Evolutionary conservation across 2,329 filamentous ascomycete genomes (phyloP), one percentile per base, ranked within the genome.

Genomic region (Bisporella sp.): DNA sequence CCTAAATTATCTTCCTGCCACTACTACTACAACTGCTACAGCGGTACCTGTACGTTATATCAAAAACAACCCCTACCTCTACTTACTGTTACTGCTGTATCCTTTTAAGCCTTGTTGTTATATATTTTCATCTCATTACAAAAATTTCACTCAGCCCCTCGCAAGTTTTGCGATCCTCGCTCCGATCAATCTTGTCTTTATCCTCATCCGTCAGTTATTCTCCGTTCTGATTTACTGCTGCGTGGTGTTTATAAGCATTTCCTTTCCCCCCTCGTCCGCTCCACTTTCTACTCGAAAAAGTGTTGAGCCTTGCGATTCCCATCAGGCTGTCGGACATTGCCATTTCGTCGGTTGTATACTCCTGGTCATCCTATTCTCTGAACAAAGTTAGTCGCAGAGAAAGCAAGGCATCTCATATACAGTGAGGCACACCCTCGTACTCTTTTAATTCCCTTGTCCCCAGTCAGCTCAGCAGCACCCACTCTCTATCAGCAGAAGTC

Each of bases 371-470:
- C 60, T 57, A 8, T 45, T 11, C n/a, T 53, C 49, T 52, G 52
- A 53, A 50, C 52, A 60, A 58, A 48, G 57, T 59, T 60, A 54
- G 55, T 59, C 60, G 61, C 58, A 57, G 57, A 59, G 35, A n/a
- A 8, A 48, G 56, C 61, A 60, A 63, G 61, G 62, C 58, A 51
- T 58, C 56, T 62, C 55, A 62, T 60, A 59, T 57, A 61, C 58
- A 5, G 21, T 57, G 61, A 64, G 62, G 58, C 63, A 64, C 49
- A 63, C 59, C 61, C 62, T 62, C 62, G 58, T 54, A 45, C 56
- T 58, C 47, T 60, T 11, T 21, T 21, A 21, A 37, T 9, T 62
- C 57, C 57, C 59, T 57, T 59, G 55, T 61, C 57, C 53, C 35
- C 35, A 37, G 35, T 37, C 35, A 37, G 35, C 35, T 9, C 35